phyloP scores from a whole-genome alignment of 169 alveolate genomes.

The Plasmodium chabaudi region DNA sequence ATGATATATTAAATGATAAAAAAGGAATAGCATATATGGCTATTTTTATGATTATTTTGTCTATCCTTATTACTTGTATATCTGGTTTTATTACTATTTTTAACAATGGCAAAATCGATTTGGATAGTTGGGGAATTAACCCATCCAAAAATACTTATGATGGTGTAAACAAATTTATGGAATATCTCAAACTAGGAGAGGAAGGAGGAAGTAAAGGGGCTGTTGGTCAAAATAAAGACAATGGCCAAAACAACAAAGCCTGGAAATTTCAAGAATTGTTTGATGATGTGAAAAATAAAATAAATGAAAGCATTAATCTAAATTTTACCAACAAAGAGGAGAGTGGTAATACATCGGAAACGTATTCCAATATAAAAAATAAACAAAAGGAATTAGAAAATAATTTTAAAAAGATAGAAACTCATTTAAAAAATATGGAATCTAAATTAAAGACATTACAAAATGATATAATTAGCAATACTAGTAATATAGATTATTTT shows the following conservation, averaged over 20 bases:
- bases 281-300: slow-evolving; percentile 8
- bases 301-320: slow-evolving; percentile 12
- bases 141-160: slow-evolving; percentile 47
- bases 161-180: slow-evolving; percentile 43
- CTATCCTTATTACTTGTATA: slow-evolving; percentile 44
- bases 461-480: background rate
- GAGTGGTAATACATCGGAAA: background rate
- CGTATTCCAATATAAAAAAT: slow-evolving; percentile 10
- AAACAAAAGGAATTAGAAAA: slow-evolving; percentile 15
- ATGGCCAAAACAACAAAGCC: background rate
- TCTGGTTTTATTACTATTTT: slow-evolving; percentile 67
- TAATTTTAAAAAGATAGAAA: slow-evolving; percentile 20
- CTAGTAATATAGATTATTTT: slow-evolving; percentile 42
- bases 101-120: slow-evolving; percentile 4
- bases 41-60: slow-evolving; percentile 33
- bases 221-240: background rate
- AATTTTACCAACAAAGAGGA: background rate
- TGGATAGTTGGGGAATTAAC: slow-evolving; percentile 5
- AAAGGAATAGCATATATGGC: slow-evolving; percentile 73
- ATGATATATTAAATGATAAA: slow-evolving; percentile 67
- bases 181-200: slow-evolving; percentile 19
- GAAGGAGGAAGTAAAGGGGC: slow-evolving; percentile 7
- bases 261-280: slow-evolving; percentile 3
- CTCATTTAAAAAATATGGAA: slow-evolving; percentile 43
- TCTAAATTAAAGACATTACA: background rate